Conservation (phyloP, 2,329 filamentous ascomycete genomes). For the Aspergillus thermomutatus region DNA sequence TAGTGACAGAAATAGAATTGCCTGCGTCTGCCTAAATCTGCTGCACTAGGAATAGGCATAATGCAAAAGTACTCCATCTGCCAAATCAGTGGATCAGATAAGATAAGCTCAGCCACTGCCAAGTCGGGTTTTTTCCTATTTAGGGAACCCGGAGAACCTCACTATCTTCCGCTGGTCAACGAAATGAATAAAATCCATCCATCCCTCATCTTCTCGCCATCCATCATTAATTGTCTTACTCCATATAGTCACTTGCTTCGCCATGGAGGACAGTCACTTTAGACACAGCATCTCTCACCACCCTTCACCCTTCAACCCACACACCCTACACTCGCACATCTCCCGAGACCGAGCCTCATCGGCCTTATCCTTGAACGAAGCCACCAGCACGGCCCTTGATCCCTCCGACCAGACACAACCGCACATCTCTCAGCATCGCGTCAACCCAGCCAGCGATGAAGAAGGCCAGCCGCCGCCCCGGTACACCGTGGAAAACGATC, state of each 20-base stretch:
- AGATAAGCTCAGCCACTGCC: background rate
- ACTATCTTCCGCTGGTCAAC: background rate
- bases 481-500: constrained; percentile 67
- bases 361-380: constrained; percentile 27
- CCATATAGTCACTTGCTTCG: background rate
- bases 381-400: constrained; percentile 44
- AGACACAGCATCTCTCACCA: constrained; percentile 28
- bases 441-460: constrained; percentile 35
- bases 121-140: background rate
- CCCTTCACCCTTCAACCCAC: constrained; percentile 22
- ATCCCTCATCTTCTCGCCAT: background rate
- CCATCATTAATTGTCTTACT: background rate
- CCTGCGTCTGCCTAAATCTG: background rate
- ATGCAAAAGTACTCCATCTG: background rate
- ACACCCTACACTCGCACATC: constrained; percentile 11
- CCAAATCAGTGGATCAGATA: background rate
- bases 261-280: constrained; percentile 26
- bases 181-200: background rate
- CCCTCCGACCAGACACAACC: constrained; percentile 13
- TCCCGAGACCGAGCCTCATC: background rate
- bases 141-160: background rate
- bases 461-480: constrained; percentile 50
- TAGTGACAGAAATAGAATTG: background rate
- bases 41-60: background rate
- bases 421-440: constrained; percentile 20